These are phyloP conservation scores for Mycosarcoma maydis DNA, from an alignment of 1,284 basidiomycete species.

Conservation along the genomic window DNA sequence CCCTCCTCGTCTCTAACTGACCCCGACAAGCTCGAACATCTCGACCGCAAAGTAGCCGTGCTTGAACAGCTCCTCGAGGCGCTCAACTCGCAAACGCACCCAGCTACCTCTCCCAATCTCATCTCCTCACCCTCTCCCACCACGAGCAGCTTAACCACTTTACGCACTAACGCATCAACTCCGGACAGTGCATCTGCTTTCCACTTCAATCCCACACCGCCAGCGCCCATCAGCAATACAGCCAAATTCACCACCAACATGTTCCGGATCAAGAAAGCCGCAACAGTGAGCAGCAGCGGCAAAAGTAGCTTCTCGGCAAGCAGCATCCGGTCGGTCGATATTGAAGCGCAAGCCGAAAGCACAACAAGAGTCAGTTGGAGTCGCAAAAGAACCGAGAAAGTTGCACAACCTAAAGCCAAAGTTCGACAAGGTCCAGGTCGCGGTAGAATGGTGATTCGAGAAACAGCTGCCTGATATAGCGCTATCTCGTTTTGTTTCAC, in stretches of 20 bases:
- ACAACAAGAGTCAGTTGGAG: conserved; percentile 33
- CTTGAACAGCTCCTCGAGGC: conserved; percentile 19
- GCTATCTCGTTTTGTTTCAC: no score
- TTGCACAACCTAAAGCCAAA: conserved; percentile 25
- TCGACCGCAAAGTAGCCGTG: conserved; percentile 31
- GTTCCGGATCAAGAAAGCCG: background rate
- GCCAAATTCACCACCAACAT: background rate
- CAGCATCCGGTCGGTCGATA: background rate
- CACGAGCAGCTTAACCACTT: background rate
- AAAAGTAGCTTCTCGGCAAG: background rate
- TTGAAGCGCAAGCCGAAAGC: background rate
- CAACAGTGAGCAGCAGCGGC: background rate
- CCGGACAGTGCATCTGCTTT: conserved; percentile 3
- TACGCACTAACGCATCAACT: no score
- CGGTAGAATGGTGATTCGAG: conserved; percentile 33
- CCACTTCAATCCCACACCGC: conserved; percentile 4
- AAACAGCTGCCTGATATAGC: conserved; percentile 1
- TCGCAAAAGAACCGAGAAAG: conserved; percentile 33
- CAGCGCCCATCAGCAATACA: no score
- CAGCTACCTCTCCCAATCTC: background rate
- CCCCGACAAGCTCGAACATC: conserved; percentile 21
- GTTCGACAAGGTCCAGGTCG: conserved; percentile 36
- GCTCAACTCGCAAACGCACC: background rate
- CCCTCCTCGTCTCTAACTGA: conserved; percentile 5
- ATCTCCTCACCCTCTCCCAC: background rate